Percentiles rank a stretch among this genome's conserved stretches.
These are phyloP conservation scores for Wickerhamomyces strasburgensis DNA, from an alignment of 805 yeast genomes.

Conservation along the genomic window DNA sequence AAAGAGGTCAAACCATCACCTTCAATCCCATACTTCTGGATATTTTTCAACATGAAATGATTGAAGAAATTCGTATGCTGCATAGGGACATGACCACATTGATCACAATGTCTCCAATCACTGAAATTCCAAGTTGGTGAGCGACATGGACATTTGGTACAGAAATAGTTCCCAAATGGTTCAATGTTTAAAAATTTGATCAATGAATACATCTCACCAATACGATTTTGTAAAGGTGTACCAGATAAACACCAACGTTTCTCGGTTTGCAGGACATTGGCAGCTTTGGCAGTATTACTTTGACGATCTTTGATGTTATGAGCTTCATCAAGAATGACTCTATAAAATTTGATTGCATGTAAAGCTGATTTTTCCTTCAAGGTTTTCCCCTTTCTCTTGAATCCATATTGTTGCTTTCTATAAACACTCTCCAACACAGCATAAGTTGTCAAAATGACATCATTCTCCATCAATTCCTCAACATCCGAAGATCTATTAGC, in stretches of 20 bases:
- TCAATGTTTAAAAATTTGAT: slow-evolving; percentile 76
- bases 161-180: slow-evolving; percentile 86
- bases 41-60: slow-evolving; percentile 91
- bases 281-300: slow-evolving; percentile 90
- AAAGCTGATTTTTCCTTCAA: slow-evolving; percentile 73
- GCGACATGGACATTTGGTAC: slow-evolving; percentile 87
- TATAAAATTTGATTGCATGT: slow-evolving; percentile 69
- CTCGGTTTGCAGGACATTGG: slow-evolving; percentile 62
- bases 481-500: slow-evolving; percentile 57
- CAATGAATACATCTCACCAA: slow-evolving; percentile 93
- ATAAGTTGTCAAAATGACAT: slow-evolving; percentile 87
- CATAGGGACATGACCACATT: slow-evolving; percentile 91
- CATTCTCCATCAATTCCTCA: slow-evolving; percentile 55
- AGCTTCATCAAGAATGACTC: slow-evolving; percentile 94
- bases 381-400: slow-evolving; percentile 62
- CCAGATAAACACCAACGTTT: slow-evolving; percentile 93
- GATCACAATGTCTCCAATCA: slow-evolving; percentile 77
- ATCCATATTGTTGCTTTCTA: slow-evolving; percentile 80
- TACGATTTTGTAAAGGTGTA: slow-evolving; percentile 93
- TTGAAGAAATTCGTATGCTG: slow-evolving; percentile 92
- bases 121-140: slow-evolving; percentile 81
- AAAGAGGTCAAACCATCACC: slow-evolving; percentile 81
- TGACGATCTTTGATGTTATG: slow-evolving; percentile 95
- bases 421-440: slow-evolving; percentile 85
- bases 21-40: slow-evolving; percentile 76